Base-by-base conservation (phyloP, 1,284 basidiomycete genomes). In the Cutaneotrichosporon spelunceum region DNA sequence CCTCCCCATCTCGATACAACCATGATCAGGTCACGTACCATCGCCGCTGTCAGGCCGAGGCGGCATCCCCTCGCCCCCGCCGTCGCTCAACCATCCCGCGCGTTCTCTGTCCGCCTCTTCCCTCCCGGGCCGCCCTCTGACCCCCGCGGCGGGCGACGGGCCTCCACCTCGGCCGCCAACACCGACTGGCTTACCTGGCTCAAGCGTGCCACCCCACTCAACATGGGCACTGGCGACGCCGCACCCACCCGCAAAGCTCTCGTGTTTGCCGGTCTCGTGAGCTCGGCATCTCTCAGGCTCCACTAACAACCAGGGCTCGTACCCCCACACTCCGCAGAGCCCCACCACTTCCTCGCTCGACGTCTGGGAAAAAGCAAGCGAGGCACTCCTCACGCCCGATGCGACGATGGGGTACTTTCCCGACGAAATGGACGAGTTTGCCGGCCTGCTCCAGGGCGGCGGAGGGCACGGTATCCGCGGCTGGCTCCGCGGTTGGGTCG, bases 401-500 rank as follows among this genome's bases (percentile, higher is more conserved):
- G 67, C 70, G 21, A 73, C 70, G 5, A 73, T 78, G 34, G 74
- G 74, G 3, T 79, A 79, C 67, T 68, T 70, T 65, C 68, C 70
- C 29, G 66, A 67, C 14, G 70, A 70, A 39, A 70, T 75, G 71
- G 72, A 75, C 49, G 71, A 76, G 67, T 68, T 74, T 65, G 74
- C 69, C 11, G 70, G 69, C 6, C 65, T 59, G 36, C 62, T 74
- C 45, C 64, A 62, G 36, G 63, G 58, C 61, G 63, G 63, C 52
- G 70, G 66, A n/a, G 67, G 65, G 1, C 45, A 60, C 36, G 69
- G 71, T 21, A 63, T 69, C 49, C 70, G 70, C 55, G 74, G 72
- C 7, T 75, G 75, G 72, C 68, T 79, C 62, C 63, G 77, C 57
- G 72, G 72, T 16, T 79, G 77, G 77, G 78, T 78, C 21, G 75